A percentile compares a stretch with the other conserved stretches of the same genome.
Conservation (phyloP, 1,139 yeast genomes). For the Yamadazyma membranifaciens region DNA sequence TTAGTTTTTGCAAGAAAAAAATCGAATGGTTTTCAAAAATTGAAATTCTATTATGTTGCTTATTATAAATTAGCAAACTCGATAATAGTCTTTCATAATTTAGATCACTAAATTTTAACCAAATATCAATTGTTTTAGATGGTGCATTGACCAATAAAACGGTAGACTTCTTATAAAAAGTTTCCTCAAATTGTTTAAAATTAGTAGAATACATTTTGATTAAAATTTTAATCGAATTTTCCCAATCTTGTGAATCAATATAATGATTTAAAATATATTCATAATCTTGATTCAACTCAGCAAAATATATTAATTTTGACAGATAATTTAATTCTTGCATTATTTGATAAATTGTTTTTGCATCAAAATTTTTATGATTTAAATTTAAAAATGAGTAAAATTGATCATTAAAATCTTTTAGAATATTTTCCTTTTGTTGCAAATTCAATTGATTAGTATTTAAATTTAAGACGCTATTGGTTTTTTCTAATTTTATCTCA, state of each 20-base stretch:
- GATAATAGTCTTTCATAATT: slow-evolving; percentile 70
- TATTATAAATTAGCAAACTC: slow-evolving; percentile 67
- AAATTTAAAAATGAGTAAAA: slow-evolving; percentile 53
- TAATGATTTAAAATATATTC: slow-evolving; percentile 68
- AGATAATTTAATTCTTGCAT: slow-evolving; percentile 64
- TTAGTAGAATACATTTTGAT: slow-evolving; percentile 44
- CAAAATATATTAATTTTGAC: slow-evolving; percentile 63
- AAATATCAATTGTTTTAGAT: slow-evolving; percentile 66
- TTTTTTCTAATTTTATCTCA: slow-evolving; percentile 12
- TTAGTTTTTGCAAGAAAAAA: slow-evolving; percentile 59
- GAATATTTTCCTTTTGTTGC: slow-evolving; percentile 7
- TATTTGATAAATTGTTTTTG: slow-evolving; percentile 68
- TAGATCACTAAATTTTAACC: slow-evolving; percentile 58
- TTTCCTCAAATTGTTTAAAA: slow-evolving; percentile 25
- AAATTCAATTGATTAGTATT: background rate
- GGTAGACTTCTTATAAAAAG: slow-evolving; percentile 66
- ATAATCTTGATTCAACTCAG: slow-evolving; percentile 67
- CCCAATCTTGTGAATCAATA: slow-evolving; percentile 71
- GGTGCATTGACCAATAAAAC: slow-evolving; percentile 71
- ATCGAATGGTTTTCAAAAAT: slow-evolving; percentile 59
- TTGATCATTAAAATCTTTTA: slow-evolving; percentile 23
- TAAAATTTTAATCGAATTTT: slow-evolving; percentile 62
- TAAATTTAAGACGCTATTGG: background rate
- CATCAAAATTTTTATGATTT: slow-evolving; percentile 54
- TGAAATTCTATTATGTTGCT: slow-evolving; percentile 32